Conservation (phyloP, 139 green algal genomes). For the Closterium sp. region DNA sequence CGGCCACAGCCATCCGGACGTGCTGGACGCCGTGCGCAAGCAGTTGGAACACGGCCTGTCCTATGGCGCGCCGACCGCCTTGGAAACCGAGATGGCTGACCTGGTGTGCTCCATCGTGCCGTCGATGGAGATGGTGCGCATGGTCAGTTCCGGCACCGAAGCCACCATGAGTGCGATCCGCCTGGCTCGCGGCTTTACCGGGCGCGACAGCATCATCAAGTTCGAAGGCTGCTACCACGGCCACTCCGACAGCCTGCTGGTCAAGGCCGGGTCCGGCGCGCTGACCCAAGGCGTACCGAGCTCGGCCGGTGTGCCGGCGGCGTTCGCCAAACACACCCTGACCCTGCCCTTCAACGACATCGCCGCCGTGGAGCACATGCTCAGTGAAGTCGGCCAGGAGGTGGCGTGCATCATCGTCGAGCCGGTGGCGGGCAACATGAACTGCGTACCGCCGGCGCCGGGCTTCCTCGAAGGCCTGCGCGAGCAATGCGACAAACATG, state of each 20-base stretch:
- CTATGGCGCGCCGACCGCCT: conserved; percentile 91
- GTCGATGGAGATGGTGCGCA: conserved; percentile 97
- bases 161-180: conserved; percentile 92
- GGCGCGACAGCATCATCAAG: conserved; percentile 93
- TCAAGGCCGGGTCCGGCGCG: conserved; percentile 81
- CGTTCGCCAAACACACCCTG: conserved; percentile 64
- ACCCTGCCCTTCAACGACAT: conserved; percentile 74
- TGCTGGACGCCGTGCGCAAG: conserved; percentile 79
- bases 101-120: conserved; percentile 93
- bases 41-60: conserved; percentile 92
- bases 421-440: not conserved
- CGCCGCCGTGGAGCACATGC: conserved; percentile 57
- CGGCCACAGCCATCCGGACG: conserved; percentile 80
- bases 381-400: not conserved
- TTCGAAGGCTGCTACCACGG: conserved; percentile 99
- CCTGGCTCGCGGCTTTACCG: conserved; percentile 95
- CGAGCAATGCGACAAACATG: conserved; percentile 75
- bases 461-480: conserved; percentile 81
- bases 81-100: conserved; percentile 95
- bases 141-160: conserved; percentile 94
- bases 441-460: not conserved
- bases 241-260: conserved; percentile 65
- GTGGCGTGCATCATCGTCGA: not conserved
- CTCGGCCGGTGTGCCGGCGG: conserved; percentile 77
- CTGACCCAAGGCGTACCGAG: conserved; percentile 93